Evolutionary conservation across 768 basidiomycete species (phyloP).

Genomic region (Mycena amicta): DNA sequence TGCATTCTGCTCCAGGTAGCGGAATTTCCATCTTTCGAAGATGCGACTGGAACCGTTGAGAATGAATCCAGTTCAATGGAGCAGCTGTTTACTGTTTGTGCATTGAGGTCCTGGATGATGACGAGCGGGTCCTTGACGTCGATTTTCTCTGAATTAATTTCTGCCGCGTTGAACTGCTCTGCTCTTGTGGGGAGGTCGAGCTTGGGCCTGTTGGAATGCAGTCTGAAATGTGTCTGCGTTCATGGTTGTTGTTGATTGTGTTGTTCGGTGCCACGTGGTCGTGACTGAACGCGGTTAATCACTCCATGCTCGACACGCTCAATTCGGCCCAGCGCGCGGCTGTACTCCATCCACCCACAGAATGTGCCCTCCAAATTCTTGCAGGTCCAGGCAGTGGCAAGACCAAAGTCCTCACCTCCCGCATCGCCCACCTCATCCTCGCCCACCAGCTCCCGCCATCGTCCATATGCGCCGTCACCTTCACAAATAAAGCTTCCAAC

Average conservation of each 20-base stretch:
- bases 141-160: background rate
- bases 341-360: conserved; percentile 60
- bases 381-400: conserved; percentile 81
- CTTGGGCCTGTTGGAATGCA: background rate
- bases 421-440: conserved; percentile 67
- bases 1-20: conserved; percentile 87
- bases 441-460: conserved; percentile 52
- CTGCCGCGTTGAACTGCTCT: background rate
- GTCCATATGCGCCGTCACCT: conserved; percentile 78
- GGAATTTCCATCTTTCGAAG: conserved; percentile 84
- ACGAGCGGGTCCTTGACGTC: background rate
- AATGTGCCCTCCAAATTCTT: conserved; percentile 77
- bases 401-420: conserved; percentile 69
- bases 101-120: background rate
- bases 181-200: background rate
- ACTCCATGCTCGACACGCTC: background rate
- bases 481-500: conserved; percentile 88
- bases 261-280: too few species aligned
- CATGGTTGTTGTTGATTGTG: background rate
- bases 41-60: conserved; percentile 59
- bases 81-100: too few species aligned
- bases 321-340: conserved; percentile 41
- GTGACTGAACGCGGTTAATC: background rate
- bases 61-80: background rate
- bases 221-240: background rate